Percentiles rank a stretch among this genome's conserved stretches.
Conservation (phyloP, 2,329 filamentous ascomycete species). For the Aureobasidium subglaciale region DNA sequence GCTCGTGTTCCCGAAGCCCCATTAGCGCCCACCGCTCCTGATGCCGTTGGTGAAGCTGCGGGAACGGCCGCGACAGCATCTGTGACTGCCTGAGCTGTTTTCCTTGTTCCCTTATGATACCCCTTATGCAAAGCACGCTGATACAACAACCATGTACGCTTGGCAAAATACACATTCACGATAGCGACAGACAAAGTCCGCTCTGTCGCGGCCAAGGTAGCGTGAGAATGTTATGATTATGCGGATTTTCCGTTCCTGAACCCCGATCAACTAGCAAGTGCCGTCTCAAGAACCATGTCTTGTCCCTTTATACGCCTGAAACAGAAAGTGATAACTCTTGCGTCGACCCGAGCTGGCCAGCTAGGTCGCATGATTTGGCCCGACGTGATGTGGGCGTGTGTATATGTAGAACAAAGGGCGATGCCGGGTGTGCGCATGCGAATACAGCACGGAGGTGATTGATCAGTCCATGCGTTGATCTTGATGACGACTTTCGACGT, state of each 20-base stretch:
- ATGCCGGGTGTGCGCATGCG: not conserved
- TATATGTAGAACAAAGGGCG: not conserved
- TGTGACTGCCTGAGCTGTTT: not conserved
- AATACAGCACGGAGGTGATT: not conserved
- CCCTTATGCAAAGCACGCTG: too few relatives aligned
- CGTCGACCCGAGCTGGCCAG: not conserved
- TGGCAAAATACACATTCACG: too few relatives aligned
- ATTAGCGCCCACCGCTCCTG: not conserved
- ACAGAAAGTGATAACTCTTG: not conserved
- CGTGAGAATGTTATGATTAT: not conserved
- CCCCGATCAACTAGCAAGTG: not conserved
- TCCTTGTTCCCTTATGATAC: not conserved
- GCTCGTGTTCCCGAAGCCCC: slow-evolving; percentile 8
- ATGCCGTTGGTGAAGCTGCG: not conserved
- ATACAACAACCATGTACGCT: too few relatives aligned
- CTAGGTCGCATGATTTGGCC: too few relatives aligned
- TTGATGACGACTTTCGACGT: slow-evolving; percentile 54
- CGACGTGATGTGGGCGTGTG: not conserved
- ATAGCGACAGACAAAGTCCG: too few relatives aligned
- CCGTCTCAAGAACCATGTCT: not conserved
- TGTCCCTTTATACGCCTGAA: slow-evolving; percentile 1
- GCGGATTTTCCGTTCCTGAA: not conserved
- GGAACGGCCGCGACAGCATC: not conserved
- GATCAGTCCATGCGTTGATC: slow-evolving; percentile 9
- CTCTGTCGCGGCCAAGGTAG: not conserved